phyloP scores from a whole-genome alignment of 23 red algal genomes.

The Cyanidioschyzon merolae region DNA sequence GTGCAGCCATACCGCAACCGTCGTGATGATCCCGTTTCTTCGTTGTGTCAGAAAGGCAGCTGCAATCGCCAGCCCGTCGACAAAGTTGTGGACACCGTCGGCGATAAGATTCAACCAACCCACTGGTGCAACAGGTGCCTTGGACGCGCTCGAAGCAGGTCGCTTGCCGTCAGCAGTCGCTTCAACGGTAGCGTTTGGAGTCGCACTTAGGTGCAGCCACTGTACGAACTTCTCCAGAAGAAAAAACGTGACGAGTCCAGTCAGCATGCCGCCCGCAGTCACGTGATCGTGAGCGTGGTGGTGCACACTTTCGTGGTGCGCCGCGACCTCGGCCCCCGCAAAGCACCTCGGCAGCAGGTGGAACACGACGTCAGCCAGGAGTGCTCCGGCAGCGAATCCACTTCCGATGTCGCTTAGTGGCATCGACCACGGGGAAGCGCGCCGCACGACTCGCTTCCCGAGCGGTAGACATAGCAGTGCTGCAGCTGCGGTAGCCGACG shows the following conservation, averaged over 20 bases:
- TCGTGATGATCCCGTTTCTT: slow-evolving; percentile 22
- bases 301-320: neutral
- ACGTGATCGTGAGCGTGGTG: neutral
- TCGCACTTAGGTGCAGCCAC: neutral
- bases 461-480: neutral
- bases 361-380: slow-evolving; percentile 49
- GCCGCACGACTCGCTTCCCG: neutral
- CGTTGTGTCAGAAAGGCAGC: slow-evolving; percentile 42
- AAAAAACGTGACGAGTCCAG: slow-evolving; percentile 22
- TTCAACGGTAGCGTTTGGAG: neutral
- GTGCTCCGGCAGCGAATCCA: slow-evolving; percentile 63
- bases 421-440: neutral
- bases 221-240: slow-evolving; percentile 8
- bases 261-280: neutral
- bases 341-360: slow-evolving; percentile 44
- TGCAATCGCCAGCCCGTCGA: slow-evolving; percentile 52
- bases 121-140: neutral
- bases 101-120: slow-evolving; percentile 63
- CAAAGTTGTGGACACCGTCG: slow-evolving; percentile 76
- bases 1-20: slow-evolving; percentile 56
- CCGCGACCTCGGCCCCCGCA: neutral
- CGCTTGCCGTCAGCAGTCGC: neutral
- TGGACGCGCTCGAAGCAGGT: neutral
- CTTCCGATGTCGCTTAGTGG: neutral
- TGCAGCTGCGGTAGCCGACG: neutral